phyloP scores from a whole-genome alignment of 1,284 basidiomycete species.

The Inonotus hispidus region DNA sequence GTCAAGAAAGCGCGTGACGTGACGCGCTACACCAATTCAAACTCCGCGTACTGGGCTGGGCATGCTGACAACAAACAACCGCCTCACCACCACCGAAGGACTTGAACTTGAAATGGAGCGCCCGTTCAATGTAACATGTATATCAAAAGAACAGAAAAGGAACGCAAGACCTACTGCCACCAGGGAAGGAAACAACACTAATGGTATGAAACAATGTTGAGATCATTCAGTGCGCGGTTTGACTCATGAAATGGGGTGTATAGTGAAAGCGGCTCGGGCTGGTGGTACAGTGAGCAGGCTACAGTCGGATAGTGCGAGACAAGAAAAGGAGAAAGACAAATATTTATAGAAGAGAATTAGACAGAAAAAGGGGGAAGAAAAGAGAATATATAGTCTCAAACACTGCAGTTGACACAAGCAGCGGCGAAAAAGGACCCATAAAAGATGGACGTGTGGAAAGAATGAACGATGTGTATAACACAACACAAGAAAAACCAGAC shows the following conservation, averaged over 20 bases:
- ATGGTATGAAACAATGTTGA: conserved; percentile 9
- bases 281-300: conserved; percentile 19
- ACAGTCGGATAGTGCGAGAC: conserved; percentile 15
- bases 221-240: conserved; percentile 13
- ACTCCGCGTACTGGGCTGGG: not conserved
- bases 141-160: conserved; percentile 2
- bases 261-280: conserved; percentile 10
- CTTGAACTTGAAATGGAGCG: no score
- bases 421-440: not conserved
- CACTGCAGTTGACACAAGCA: no score
- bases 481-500: not conserved
- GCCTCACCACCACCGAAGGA: no score
- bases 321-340: conserved; percentile 10
- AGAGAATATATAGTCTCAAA: conserved; percentile 23
- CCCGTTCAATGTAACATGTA: conserved; percentile 5
- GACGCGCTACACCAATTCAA: not conserved
- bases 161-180: not conserved
- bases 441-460: conserved; percentile 6
- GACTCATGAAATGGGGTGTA: not conserved
- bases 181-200: not conserved
- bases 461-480: conserved; percentile 12
- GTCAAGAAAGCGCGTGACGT: not conserved
- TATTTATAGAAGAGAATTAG: conserved; percentile 2
- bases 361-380: conserved; percentile 4
- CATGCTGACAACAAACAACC: no score